Conservation (phyloP, 2,329 filamentous ascomycete genomes). For the Ploettnerulaceae sp. region DNA sequence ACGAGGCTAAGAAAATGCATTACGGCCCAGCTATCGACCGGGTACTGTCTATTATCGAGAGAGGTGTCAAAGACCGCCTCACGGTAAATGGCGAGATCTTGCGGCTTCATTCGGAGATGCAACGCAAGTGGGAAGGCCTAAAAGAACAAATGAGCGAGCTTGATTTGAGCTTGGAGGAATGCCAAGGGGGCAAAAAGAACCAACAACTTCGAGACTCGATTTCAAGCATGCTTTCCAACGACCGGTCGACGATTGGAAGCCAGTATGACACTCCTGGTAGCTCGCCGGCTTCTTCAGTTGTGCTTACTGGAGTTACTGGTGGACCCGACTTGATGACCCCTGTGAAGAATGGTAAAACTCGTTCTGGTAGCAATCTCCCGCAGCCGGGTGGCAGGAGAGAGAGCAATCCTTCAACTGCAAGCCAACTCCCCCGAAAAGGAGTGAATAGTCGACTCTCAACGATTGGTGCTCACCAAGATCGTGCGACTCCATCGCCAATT, state of each 20-base stretch:
- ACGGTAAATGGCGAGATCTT: conserved; percentile 96
- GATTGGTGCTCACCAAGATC: conserved; percentile 39
- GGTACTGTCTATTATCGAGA: conserved; percentile 87
- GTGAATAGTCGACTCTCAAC: conserved; percentile 34
- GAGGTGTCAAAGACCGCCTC: conserved; percentile 89
- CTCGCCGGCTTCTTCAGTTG: conserved; percentile 62
- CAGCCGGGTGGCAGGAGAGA: conserved; percentile 42
- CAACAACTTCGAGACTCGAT: conserved; percentile 87
- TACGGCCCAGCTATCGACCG: conserved; percentile 91
- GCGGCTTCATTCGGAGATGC: conserved; percentile 78
- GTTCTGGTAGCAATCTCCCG: conserved; percentile 34
- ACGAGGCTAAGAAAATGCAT: conserved; percentile 90
- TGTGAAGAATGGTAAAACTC: conserved; percentile 32
- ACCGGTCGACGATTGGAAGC: conserved; percentile 45
- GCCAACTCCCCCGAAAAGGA: conserved; percentile 36
- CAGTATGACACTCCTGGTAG: conserved; percentile 45
- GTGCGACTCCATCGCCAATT: conserved; percentile 34
- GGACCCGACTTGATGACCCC: conserved; percentile 32
- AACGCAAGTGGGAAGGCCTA: conserved; percentile 72
- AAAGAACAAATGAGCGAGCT: conserved; percentile 74
- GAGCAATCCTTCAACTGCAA: conserved; percentile 39
- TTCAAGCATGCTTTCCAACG: conserved; percentile 67
- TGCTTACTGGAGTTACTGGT: conserved; percentile 48
- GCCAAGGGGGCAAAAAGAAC: conserved; percentile 56
- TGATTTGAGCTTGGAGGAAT: conserved; percentile 69